These are phyloP conservation scores for Colletotrichum simmondsii DNA, from an alignment of 2,329 filamentous ascomycete species.

Conservation along the genomic window DNA sequence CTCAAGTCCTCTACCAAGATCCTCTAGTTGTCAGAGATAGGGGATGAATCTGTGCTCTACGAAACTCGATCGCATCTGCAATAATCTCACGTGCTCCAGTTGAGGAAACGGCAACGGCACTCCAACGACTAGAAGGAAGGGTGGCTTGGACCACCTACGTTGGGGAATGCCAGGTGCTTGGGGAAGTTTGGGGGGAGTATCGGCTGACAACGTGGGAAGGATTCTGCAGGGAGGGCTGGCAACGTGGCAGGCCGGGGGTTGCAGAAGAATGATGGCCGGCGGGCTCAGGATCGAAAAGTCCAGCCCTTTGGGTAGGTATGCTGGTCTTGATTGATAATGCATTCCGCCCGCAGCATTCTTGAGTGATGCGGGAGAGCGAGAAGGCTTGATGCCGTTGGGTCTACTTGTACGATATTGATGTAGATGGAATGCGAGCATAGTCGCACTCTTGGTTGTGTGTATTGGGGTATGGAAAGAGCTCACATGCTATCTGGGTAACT, in stretches of 20 bases:
- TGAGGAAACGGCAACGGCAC: too few species aligned
- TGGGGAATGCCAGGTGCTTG: constrained; percentile 15
- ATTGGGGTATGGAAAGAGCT: neutral
- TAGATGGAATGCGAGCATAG: neutral
- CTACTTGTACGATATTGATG: neutral
- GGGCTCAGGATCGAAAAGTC: neutral
- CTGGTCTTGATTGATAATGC: neutral
- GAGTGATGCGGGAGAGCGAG: neutral
- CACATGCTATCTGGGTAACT: neutral
- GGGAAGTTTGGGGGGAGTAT: neutral
- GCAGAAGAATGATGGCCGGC: neutral
- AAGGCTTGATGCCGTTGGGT: neutral
- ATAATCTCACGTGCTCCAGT: neutral
- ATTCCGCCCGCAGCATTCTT: neutral
- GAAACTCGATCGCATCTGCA: neutral
- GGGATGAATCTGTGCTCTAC: neutral
- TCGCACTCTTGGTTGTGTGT: neutral
- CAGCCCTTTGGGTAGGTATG: too few species aligned
- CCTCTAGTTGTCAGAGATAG: too few species aligned
- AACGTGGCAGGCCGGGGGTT: constrained; percentile 23
- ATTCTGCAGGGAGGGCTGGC: constrained; percentile 12
- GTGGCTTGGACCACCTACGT: constrained; percentile 2
- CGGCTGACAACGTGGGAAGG: constrained; percentile 14
- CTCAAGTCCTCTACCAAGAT: too few species aligned
- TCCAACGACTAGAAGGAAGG: neutral